These are phyloP conservation scores for Dissophora globulifera DNA, from an alignment of 192 early-diverging fungal species.

Conservation along the genomic window DNA sequence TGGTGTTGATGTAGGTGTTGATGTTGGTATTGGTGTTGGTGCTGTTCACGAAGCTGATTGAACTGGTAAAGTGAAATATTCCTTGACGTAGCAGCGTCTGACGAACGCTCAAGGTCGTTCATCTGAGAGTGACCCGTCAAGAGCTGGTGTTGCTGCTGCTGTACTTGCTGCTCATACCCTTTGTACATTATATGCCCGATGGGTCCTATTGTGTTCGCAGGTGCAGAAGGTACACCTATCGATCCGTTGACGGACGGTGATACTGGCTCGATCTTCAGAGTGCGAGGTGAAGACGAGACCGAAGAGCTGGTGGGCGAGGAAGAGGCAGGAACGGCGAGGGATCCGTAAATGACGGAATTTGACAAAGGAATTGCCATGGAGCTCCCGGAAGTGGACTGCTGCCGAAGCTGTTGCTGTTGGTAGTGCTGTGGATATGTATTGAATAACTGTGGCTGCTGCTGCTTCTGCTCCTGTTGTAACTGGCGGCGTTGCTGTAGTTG, in stretches of 20 bases:
- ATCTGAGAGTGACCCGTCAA: background rate
- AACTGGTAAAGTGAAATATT: too few relatives aligned
- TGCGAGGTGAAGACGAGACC: constrained; percentile 13
- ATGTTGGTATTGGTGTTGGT: too few relatives aligned
- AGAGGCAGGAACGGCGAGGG: constrained; percentile 42
- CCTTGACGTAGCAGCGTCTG: too few relatives aligned
- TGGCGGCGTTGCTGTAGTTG: too few relatives aligned
- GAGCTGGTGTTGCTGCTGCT: background rate
- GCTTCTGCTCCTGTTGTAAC: background rate
- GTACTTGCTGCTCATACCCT: background rate
- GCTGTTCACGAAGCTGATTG: too few relatives aligned
- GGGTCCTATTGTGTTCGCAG: background rate
- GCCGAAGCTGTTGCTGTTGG: constrained; percentile 21
- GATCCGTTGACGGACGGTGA: background rate
- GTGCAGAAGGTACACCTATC: too few relatives aligned
- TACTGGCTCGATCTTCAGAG: constrained; percentile 7
- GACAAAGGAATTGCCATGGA: constrained; percentile 32
- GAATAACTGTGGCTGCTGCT: too few relatives aligned
- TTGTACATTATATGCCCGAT: background rate
- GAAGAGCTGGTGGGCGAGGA: constrained; percentile 37
- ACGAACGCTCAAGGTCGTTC: too few relatives aligned
- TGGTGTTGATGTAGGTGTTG: too few relatives aligned
- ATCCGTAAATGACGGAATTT: constrained; percentile 25
- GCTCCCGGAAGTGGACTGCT: background rate
- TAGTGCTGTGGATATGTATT: background rate